Evolutionary conservation across 2,329 filamentous ascomycete species (phyloP).

Genomic region (Pseudovirgaria hyperparasitica): DNA sequence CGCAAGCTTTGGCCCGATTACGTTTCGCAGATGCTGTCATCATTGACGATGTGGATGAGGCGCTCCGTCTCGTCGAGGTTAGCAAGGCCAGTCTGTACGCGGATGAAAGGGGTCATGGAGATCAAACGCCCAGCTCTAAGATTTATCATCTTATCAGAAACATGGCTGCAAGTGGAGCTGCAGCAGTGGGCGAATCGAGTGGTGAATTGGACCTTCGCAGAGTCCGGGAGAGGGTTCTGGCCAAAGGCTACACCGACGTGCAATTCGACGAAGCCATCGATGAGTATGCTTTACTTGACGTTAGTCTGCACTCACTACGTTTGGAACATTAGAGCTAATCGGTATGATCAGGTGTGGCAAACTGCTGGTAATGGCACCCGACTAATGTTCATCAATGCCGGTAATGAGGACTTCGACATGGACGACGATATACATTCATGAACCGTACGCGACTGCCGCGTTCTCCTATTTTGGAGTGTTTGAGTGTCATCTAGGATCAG

Average conservation of each 20-base stretch:
- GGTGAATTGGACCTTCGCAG: conserved; percentile 76
- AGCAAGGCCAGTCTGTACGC: conserved; percentile 82
- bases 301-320: conserved; percentile 42
- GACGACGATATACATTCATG: too few relatives aligned
- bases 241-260: conserved; percentile 92
- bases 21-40: conserved; percentile 77
- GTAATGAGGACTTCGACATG: conserved; percentile 32
- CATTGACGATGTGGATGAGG: conserved; percentile 91
- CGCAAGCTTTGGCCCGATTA: conserved; percentile 84
- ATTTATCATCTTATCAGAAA: conserved; percentile 92
- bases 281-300: conserved; percentile 78
- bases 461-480: too few relatives aligned
- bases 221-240: conserved; percentile 82
- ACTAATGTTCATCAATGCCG: conserved; percentile 42
- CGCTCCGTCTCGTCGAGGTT: conserved; percentile 78
- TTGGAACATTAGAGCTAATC: conserved; percentile 12
- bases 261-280: conserved; percentile 79
- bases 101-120: conserved; percentile 50
- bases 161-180: conserved; percentile 74
- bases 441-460: too few relatives aligned
- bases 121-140: conserved; percentile 70
- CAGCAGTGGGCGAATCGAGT: conserved; percentile 60
- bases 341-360: conserved; percentile 36
- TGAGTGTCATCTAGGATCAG: too few relatives aligned
- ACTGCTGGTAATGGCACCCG: conserved; percentile 40